Evolutionary conservation across 306 rosid species (phyloP).

Genomic region (Herpetospermum pedunculosum): DNA sequence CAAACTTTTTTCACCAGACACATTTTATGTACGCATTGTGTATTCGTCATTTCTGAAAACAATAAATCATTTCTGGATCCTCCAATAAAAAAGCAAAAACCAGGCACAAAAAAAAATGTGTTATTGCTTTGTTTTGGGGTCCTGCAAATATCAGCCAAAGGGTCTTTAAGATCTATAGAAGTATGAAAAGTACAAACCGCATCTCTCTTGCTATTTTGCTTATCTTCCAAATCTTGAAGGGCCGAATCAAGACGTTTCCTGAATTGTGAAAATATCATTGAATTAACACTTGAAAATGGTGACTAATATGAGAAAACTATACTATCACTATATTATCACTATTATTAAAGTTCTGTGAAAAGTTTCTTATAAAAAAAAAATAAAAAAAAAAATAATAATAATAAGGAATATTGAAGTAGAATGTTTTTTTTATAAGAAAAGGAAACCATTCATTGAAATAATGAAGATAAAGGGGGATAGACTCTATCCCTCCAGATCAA

Average conservation of each 20-base stretch:
- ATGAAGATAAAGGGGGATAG: too few relatives aligned
- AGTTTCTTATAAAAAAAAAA: too few relatives aligned
- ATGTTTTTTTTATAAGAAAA: too few relatives aligned
- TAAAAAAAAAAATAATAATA: too few relatives aligned
- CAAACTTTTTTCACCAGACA: neutral
- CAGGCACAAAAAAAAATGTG: neutral
- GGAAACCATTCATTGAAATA: too few relatives aligned
- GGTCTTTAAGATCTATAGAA: neutral
- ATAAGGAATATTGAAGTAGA: conserved; percentile 2
- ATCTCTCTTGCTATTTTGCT: conserved; percentile 92
- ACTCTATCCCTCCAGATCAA: too few relatives aligned
- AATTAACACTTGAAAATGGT: neutral
- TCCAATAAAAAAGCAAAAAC: neutral
- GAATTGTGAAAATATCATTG: neutral
- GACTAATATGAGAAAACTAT: neutral
- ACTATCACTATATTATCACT: neutral
- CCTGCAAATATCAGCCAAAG: neutral
- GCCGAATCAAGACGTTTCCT: conserved; percentile 87
- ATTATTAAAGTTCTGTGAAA: neutral
- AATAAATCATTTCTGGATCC: neutral
- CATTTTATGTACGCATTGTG: neutral
- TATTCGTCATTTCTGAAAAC: neutral
- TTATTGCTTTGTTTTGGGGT: neutral
- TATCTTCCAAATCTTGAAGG: conserved; percentile 88
- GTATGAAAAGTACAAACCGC: conserved; percentile 30